Evolutionary conservation across 192 early-diverging fungal species (phyloP), one percentile per base, ranked within the genome.

Genomic region (Chytriomyces sp.): DNA sequence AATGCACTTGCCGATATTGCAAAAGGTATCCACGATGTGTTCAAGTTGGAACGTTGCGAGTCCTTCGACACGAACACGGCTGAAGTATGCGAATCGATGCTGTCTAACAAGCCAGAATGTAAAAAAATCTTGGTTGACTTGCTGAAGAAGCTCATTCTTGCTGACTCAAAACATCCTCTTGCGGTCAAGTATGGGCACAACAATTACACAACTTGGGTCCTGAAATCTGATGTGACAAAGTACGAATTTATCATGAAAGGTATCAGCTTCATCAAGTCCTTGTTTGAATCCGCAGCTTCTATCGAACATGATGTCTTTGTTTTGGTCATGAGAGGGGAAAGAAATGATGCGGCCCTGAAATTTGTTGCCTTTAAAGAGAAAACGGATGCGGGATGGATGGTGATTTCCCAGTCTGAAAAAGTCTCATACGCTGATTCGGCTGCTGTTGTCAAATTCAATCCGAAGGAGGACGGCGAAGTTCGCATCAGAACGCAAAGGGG

Each of bases 391-490:
- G 19, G 55, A 26, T 62, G 60, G 60, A 37, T 62, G 30, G 34
- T 37, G 10, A 14, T 62, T 14, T 36, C 60, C 10, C 32, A 62
- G 36, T 62, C 60, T 6, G 60, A 30, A 36, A 36, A 36, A 6
- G 60, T 62, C 28, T 62, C 60, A 5, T 62, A 62, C 60, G 60
- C 60, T 12, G 60, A 62, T 62, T 37, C 34, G 6, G 60, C 60
- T 37, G 60, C 60, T 10, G 37, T 62, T 62, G 36, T 62, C 6
- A 12, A 14, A 31, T 62, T 14, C 25, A 5, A 37, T 8, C 10
- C 8, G 12, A 17, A 7, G 7, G n/a, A n/a, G n/a, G n/a, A n/a
- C n/a, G 8, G 8, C 8, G 25, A 62, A 62, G 31, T 38, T 38
- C 60, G 60, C 36, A 38, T 62, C 31, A 28, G 34, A 31, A 62